phyloP scores from a whole-genome alignment of 2,329 filamentous ascomycete species.

The Mariannaea sp. region DNA sequence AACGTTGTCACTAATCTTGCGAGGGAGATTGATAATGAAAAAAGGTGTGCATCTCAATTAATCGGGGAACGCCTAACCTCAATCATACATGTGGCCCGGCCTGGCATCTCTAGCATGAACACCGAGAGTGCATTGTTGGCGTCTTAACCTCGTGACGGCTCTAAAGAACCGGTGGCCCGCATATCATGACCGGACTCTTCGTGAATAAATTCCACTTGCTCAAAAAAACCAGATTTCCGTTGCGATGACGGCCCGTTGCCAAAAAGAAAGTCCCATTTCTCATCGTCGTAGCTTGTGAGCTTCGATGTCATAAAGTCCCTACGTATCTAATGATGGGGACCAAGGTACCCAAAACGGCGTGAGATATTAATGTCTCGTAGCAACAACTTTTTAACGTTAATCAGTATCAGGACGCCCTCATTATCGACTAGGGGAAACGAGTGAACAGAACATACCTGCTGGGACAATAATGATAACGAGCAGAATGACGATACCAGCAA shows the following conservation, averaged over 20 bases:
- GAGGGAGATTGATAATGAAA: not conserved
- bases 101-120: slow-evolving; percentile 28
- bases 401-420: slow-evolving; percentile 16
- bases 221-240: slow-evolving; percentile 40
- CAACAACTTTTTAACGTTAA: slow-evolving; percentile 42
- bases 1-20: not conserved
- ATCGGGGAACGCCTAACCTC: slow-evolving; percentile 52
- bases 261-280: slow-evolving; percentile 40
- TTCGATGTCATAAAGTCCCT: slow-evolving; percentile 36
- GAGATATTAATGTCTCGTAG: slow-evolving; percentile 42
- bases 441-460: slow-evolving; percentile 63
- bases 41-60: slow-evolving; percentile 49
- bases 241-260: slow-evolving; percentile 38
- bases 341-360: slow-evolving; percentile 33
- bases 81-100: slow-evolving; percentile 50
- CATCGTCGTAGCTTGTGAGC: slow-evolving; percentile 37
- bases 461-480: slow-evolving; percentile 95
- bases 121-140: slow-evolving; percentile 26
- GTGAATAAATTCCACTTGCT: slow-evolving; percentile 46
- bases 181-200: slow-evolving; percentile 37
- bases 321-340: slow-evolving; percentile 32
- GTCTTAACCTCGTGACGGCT: slow-evolving; percentile 14
- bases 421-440: not conserved
- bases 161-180: slow-evolving; percentile 29
- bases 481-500: slow-evolving; percentile 87